A percentile compares a stretch with the other conserved stretches of the same genome.
These are phyloP conservation scores for Kwoniella botswanensis DNA, from an alignment of 768 basidiomycete species.

Conservation along the genomic window DNA sequence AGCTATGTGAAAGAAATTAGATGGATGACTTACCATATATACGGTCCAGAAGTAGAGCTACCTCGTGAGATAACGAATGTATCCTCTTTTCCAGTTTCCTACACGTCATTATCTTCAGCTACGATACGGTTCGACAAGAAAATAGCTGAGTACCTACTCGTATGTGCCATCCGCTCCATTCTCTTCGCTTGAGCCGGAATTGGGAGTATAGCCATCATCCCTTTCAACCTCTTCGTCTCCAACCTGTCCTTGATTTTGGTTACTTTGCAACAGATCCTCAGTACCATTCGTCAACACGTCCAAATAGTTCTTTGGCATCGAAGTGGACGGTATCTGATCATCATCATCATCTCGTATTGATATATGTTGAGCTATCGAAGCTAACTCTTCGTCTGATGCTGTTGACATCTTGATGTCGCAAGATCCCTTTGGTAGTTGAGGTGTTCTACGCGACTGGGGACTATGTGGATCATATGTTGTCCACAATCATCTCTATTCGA, in stretches of 20 bases:
- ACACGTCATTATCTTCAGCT: not conserved
- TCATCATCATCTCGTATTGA: slow-evolving; percentile 8
- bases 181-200: not conserved
- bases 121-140: not conserved
- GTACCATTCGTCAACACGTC: slow-evolving; percentile 17
- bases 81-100: slow-evolving; percentile 16
- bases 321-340: not conserved
- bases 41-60: slow-evolving; percentile 21
- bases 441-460: not conserved
- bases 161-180: not conserved
- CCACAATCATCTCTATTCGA: not conserved
- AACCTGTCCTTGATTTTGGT: not conserved
- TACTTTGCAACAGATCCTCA: not conserved
- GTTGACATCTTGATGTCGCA: slow-evolving; percentile 12
- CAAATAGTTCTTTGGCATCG: not conserved
- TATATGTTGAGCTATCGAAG: slow-evolving; percentile 17
- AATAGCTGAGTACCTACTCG: not conserved
- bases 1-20: not conserved
- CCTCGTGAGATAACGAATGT: slow-evolving; percentile 10
- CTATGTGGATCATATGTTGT: not conserved
- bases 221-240: not conserved
- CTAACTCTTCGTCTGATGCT: slow-evolving; percentile 22
- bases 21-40: slow-evolving; percentile 41
- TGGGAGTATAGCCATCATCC: not conserved
- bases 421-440: not conserved